Percentiles rank a stretch among this genome's conserved stretches.
These are phyloP conservation scores for Blastobotrys peoriensis DNA, from an alignment of 805 yeast species.

Conservation along the genomic window DNA sequence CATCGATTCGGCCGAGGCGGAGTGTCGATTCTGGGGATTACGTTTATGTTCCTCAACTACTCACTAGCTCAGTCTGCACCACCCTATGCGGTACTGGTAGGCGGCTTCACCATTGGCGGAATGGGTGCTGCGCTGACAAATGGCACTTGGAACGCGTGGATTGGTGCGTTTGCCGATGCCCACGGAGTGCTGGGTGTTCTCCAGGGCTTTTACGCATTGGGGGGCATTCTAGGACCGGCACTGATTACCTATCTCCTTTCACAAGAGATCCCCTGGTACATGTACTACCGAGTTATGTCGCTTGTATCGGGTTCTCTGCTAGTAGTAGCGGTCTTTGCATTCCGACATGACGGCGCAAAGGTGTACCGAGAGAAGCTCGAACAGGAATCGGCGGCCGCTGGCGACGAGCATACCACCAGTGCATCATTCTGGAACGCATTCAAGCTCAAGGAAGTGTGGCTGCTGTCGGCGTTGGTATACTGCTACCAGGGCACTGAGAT, in stretches of 20 bases:
- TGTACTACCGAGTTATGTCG: constrained; percentile 41
- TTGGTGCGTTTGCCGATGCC: constrained; percentile 42
- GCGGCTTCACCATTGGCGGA: constrained; percentile 40
- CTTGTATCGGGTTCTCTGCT: constrained; percentile 34
- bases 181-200: constrained; percentile 54
- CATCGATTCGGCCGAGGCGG: constrained; percentile 43
- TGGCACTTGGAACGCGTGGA: constrained; percentile 50
- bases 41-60: constrained; percentile 35
- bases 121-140: constrained; percentile 53
- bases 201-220: constrained; percentile 67
- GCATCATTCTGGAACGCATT: constrained; percentile 9
- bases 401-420: not conserved
- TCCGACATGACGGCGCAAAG: constrained; percentile 29
- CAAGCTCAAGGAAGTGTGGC: constrained; percentile 27
- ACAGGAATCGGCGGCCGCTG: not conserved
- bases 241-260: constrained; percentile 50
- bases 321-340: constrained; percentile 37
- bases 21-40: constrained; percentile 34
- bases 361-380: constrained; percentile 7
- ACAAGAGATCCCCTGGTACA: constrained; percentile 46
- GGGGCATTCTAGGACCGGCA: constrained; percentile 65
- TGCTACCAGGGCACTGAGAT: constrained; percentile 66
- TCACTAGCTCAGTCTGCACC: constrained; percentile 35
- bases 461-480: constrained; percentile 48
- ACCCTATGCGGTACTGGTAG: constrained; percentile 36